Evolutionary conservation across 768 basidiomycete genomes (phyloP), one percentile per base, ranked within the genome.

Genomic region (Royoungia palumana): DNA sequence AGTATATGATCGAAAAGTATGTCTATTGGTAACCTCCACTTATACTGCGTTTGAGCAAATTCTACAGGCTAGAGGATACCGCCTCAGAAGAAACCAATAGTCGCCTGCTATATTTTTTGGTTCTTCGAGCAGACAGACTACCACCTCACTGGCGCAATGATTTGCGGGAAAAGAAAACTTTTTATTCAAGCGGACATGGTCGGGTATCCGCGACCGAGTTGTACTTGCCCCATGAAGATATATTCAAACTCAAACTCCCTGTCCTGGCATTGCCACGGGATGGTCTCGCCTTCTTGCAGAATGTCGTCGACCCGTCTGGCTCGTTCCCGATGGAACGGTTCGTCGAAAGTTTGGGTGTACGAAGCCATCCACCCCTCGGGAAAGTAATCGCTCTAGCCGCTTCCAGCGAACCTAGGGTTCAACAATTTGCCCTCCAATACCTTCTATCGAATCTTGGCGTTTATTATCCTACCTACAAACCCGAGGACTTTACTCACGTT

Each of bases 191-290:
- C 13, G 19, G 12, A 14, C 41, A 41, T 28, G 41, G 46, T 24
- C 51, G 13, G 35, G 24, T 24, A 32, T 44, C 49, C 14, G 48
- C 36, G 17, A 44, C 39, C n/a, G 80, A 89, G 46, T 68, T 97
- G 10, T 95, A 94, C 61, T 89, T 94, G 57, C 95, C 94, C 1
- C 55, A 78, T 0, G 82, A 82, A 25, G 70, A 74, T 2, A 76
- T 92, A 47, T 76, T 87, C 19, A 71, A 77, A 36, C 71, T 97
- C 7, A 79, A 78, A 12, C 69, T 98, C n/a, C 93, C 94, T 4
- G 61, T 94, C 6, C 75, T 97, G 27, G 87, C 46, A 20, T 49
- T 58, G 13, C 51, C 46, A 16, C 27, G 8, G 13, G 35, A 36
- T 19, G 1, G 50, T n/a, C 7, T 36, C 16, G 10, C n/a, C 28